Conservation (phyloP, 257 asterid genomes). For the Capsicum chinense region DNA sequence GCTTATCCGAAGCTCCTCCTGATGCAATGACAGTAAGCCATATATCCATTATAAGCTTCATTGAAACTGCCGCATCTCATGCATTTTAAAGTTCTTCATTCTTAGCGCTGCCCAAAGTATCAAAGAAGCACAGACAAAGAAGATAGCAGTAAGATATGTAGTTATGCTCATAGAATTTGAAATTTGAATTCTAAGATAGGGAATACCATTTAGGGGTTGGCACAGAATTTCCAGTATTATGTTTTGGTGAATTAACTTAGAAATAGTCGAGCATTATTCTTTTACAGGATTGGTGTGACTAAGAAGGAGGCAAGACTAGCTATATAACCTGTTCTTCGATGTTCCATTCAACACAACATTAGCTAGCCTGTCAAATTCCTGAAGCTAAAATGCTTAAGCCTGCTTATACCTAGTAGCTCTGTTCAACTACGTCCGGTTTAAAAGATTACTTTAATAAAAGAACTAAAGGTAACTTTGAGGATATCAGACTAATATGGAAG, state of each 20-base stretch:
- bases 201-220: not conserved
- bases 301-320: not conserved
- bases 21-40: not conserved
- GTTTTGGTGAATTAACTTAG: slow-evolving; percentile 12
- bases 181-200: slow-evolving; percentile 22
- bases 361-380: slow-evolving; percentile 3
- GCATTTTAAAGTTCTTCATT: not conserved
- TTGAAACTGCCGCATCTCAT: not conserved
- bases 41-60: not conserved
- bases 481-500: not conserved
- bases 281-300: not conserved
- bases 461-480: not conserved
- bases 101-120: not conserved
- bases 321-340: not conserved
- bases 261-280: slow-evolving; percentile 8
- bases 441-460: not conserved
- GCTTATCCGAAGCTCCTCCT: not conserved
- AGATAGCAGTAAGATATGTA: not conserved
- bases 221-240: not conserved
- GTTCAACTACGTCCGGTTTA: not conserved
- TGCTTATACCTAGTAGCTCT: not conserved
- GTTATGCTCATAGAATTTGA: slow-evolving; percentile 5
- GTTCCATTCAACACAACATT: not conserved
- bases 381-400: not conserved
- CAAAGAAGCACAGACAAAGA: slow-evolving; percentile 19